Base-by-base conservation (phyloP, 2,329 filamentous ascomycete species). In the Aspergillus thermomutatus region DNA sequence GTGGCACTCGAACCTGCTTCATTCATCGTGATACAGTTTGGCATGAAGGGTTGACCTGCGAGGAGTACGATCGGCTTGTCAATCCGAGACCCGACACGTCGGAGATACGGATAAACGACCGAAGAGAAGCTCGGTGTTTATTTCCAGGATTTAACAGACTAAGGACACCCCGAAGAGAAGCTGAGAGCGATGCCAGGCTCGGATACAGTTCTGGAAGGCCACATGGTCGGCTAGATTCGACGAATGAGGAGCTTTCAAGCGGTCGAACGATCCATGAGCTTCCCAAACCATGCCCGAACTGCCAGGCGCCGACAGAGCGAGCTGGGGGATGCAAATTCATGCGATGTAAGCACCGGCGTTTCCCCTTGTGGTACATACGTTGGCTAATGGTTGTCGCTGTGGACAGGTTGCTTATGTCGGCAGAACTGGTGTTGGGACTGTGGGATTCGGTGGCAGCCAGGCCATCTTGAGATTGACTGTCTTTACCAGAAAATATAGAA, bases 401-500 rank as follows among this genome's bases (percentile, higher is more conserved):
- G 31, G 25, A 46, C 34, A 64, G 62, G 60, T 50, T 50, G 40
- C 14, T 31, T 60, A 43, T 64, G 60, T 52, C 52, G 49, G 21
- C 50, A 58, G 34, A 52, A 64, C 45, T 64, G 60, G 62, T 63
- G 62, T 41, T 63, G 62, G 62, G 54, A 62, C n/a, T 61, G 62
- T 31, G 60, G 58, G 17, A 53, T 31, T 19, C 54, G 19, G 41
- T 62, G 60, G 60, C 37, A 55, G 45, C 40, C 25, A 7, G 53
- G 58, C 2, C 60, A 64, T 55, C 37, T 60, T 8, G 45, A 58
- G 19, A 26, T 50, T 54, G 55, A 60, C 10, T 62, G 61, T 49
- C 26, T 40, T 48, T 23, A 53, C 17, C 21, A 46, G 21, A 26
- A 6, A 23, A 46, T 17, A 46, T 46, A 46, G 43, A 23, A 14